Conservation (phyloP, 495 filamentous ascomycete genomes). For the Daldinia vernicosa region DNA sequence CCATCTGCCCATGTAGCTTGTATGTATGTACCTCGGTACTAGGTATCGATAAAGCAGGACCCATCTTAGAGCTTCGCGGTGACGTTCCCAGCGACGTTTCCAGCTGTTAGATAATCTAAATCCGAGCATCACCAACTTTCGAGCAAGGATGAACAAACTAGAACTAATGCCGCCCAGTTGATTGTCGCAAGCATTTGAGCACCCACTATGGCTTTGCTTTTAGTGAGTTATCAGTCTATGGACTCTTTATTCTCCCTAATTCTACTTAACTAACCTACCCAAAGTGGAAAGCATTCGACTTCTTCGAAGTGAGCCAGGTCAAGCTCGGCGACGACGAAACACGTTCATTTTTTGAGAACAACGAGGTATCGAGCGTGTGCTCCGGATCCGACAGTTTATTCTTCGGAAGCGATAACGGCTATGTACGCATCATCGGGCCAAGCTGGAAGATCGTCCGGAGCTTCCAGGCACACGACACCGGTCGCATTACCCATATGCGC, state of each 20-base stretch:
- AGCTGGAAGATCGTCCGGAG: slow-evolving; percentile 86
- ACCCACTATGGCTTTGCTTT: slow-evolving; percentile 46
- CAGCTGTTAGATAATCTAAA: not conserved
- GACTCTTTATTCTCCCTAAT: not conserved
- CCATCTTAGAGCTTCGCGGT: slow-evolving; percentile 17
- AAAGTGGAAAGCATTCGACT: slow-evolving; percentile 99
- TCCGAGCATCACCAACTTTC: slow-evolving; percentile 2
- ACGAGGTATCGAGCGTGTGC: slow-evolving; percentile 68
- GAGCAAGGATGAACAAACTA: slow-evolving; percentile 21
- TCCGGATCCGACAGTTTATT: slow-evolving; percentile 92
- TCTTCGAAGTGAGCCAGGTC: slow-evolving; percentile 93
- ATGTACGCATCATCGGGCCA: slow-evolving; percentile 84
- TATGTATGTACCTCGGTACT: not conserved
- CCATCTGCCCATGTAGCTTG: not conserved
- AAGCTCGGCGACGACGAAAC: slow-evolving; percentile 76
- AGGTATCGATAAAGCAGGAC: slow-evolving; percentile 24
- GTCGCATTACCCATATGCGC: slow-evolving; percentile 91
- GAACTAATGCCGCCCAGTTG: slow-evolving; percentile 24
- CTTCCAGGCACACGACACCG: slow-evolving; percentile 83
- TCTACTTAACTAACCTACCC: slow-evolving; percentile 11
- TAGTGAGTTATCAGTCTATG: slow-evolving; percentile 25
- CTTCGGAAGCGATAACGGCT: slow-evolving; percentile 82
- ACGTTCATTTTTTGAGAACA: slow-evolving; percentile 56
- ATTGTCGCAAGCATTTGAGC: slow-evolving; percentile 31
- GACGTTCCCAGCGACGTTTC: slow-evolving; percentile 25